A percentile compares a stretch with the other conserved stretches of the same genome.
phyloP scores from a whole-genome alignment of 1,284 basidiomycete genomes.

The Tilletia walkeri region DNA sequence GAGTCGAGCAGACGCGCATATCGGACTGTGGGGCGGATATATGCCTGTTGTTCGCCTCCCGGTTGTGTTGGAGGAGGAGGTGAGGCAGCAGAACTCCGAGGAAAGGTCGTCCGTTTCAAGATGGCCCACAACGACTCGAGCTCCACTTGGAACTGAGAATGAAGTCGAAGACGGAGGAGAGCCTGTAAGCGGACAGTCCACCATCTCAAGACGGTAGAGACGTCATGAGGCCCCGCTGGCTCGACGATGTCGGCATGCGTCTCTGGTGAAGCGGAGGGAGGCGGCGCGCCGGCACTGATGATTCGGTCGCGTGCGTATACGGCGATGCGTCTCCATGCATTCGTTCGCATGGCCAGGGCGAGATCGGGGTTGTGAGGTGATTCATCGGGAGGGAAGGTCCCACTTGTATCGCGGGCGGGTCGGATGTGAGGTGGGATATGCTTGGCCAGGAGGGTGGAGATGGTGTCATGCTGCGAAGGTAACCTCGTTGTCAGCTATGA shows the following conservation, averaged over 20 bases:
- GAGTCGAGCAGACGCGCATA: constrained; percentile 1
- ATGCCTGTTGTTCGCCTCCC: neutral
- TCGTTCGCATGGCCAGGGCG: constrained; percentile 21
- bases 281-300: constrained; percentile 14
- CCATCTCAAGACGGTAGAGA: constrained; percentile 26
- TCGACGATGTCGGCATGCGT: neutral
- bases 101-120: constrained; percentile 13
- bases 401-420: constrained; percentile 30
- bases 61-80: neutral
- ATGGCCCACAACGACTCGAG: constrained; percentile 27
- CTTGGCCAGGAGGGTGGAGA: constrained; percentile 30
- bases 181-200: constrained; percentile 34
- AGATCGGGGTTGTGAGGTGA: constrained; percentile 19
- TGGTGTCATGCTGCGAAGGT: constrained; percentile 24
- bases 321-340: constrained; percentile 33
- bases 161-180: constrained; percentile 29
- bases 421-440: constrained; percentile 31
- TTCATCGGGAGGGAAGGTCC: constrained; percentile 25
- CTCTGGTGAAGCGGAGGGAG: no score
- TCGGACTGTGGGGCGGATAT: neutral
- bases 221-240: constrained; percentile 16
- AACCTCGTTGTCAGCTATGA: neutral
- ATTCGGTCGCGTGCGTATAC: constrained; percentile 20
- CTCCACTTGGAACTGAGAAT: constrained; percentile 30
- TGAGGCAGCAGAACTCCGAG: neutral